phyloP scores from a whole-genome alignment of 78 protist species.

The Guillardia theta region DNA sequence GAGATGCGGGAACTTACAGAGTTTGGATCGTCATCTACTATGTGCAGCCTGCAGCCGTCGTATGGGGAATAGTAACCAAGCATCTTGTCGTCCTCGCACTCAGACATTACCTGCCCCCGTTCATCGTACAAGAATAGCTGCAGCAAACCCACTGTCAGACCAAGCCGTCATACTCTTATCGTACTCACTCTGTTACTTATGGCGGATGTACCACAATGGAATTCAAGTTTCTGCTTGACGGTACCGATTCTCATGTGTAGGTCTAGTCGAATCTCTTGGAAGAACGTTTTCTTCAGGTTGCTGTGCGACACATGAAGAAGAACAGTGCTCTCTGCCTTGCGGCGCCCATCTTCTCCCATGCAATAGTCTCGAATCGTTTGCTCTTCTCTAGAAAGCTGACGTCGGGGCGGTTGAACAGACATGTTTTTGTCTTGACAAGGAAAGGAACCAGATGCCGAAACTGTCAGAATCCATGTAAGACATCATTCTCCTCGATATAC shows the following conservation, averaged over 20 bases:
- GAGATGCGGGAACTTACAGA: not conserved
- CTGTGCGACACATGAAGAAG: constrained; percentile 2
- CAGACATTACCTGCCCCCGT: not conserved
- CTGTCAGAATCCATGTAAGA: too few species aligned
- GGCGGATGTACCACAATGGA: constrained; percentile 15
- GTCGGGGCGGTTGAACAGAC: too few species aligned
- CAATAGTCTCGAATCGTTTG: not conserved
- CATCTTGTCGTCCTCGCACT: not conserved
- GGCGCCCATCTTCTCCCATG: not conserved
- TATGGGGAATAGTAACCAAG: constrained; percentile 23
- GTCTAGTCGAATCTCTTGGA: not conserved
- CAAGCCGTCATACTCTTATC: not conserved
- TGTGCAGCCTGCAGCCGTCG: constrained; percentile 22
- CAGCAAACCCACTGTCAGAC: not conserved
- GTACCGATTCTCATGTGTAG: not conserved
- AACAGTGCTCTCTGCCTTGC: not conserved
- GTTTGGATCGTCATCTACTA: not conserved
- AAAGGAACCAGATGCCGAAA: too few species aligned
- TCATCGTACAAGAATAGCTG: not conserved
- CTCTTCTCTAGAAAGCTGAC: too few species aligned
- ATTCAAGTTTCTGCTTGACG: constrained; percentile 14
- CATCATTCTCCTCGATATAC: too few species aligned
- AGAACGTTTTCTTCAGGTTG: not conserved
- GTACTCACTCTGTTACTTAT: not conserved
- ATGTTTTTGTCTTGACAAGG: too few species aligned